Base-by-base conservation (phyloP, 495 filamentous ascomycete genomes). In the Friedmanniomyces simplex region DNA sequence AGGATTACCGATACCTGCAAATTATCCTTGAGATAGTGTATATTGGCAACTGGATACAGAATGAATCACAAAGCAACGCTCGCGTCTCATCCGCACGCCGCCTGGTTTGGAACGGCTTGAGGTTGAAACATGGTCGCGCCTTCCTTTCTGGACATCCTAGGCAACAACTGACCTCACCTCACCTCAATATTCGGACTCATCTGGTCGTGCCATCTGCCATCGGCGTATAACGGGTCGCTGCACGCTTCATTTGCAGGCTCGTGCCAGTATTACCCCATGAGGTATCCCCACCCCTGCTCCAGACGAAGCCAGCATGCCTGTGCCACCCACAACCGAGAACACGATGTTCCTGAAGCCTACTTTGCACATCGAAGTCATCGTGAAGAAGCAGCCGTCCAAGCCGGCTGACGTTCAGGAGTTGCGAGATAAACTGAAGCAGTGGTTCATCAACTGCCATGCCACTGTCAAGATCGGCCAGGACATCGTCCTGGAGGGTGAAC, bases 331-430 rank as follows among this genome's bases (percentile, higher is more conserved):
- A 13, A 20, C 39, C 13, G 39, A 43, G 39, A 43, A 43, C 18
- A 43, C 39, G 14, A 16, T 43, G 14, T 20, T 43, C 4, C 39
- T 43, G 4, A 43, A 43, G 41, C 57, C 64, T n/a, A 56, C 58
- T 28, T 45, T 63, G 21, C 61, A 64, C 42, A 39, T 68, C 45
- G 66, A 66, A 46, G 63, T 64, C 7, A n/a, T 46, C 28, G 20
- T 58, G n/a, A 54, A 21, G 25, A 26, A 7, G 12, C 24, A 43
- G 11, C 30, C 28, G 5, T 24, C 18, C 22, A 20, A 13, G 21
- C 42, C 51, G 10, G 12, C 11, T 5, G 32, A 24, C 13, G 6
- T 47, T 18, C 14, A 30, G 26, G 21, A 59, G 49, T 43, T 68
- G 21, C 54, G 66, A 21, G 50, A 54, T 21, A 62, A 64, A 13